Percentiles rank a stretch among this genome's conserved stretches.
These are phyloP conservation scores for Wakefieldia striispora DNA, from an alignment of 768 basidiomycete species.

Conservation along the genomic window DNA sequence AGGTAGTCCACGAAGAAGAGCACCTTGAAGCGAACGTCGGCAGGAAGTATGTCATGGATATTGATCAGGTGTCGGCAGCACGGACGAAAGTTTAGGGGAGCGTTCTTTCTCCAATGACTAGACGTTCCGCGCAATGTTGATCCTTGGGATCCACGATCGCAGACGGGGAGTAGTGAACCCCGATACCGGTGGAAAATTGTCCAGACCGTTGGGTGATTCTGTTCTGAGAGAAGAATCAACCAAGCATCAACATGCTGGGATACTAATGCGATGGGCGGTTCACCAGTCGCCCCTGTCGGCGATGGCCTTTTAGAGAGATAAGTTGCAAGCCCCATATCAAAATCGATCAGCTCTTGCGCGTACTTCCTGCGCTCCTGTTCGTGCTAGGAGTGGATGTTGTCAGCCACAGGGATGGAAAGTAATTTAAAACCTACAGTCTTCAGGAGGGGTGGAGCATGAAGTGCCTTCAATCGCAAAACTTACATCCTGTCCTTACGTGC, in stretches of 20 bases:
- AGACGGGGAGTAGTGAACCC: constrained; percentile 41
- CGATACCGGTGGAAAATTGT: constrained; percentile 37
- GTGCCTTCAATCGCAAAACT: too few species aligned
- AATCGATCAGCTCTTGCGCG: constrained; percentile 70
- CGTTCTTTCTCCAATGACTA: constrained; percentile 40
- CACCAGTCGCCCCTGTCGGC: constrained; percentile 32
- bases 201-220: constrained; percentile 40
- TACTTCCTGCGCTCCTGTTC: constrained; percentile 65
- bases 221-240: not conserved
- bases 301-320: constrained; percentile 71
- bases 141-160: constrained; percentile 32
- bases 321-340: constrained; percentile 62
- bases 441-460: constrained; percentile 36
- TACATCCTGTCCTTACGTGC: too few species aligned
- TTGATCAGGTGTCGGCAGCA: constrained; percentile 37
- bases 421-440: constrained; percentile 34
- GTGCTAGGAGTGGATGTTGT: constrained; percentile 43
- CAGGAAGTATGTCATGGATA: constrained; percentile 40
- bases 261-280: constrained; percentile 35
- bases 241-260: not conserved
- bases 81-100: constrained; percentile 35
- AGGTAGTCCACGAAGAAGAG: constrained; percentile 34
- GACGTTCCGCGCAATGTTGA: constrained; percentile 30
- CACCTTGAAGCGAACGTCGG: constrained; percentile 39
- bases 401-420: not conserved